These are phyloP conservation scores for Quercus ilex DNA, from an alignment of 306 rosid species.

Conservation along the genomic window DNA sequence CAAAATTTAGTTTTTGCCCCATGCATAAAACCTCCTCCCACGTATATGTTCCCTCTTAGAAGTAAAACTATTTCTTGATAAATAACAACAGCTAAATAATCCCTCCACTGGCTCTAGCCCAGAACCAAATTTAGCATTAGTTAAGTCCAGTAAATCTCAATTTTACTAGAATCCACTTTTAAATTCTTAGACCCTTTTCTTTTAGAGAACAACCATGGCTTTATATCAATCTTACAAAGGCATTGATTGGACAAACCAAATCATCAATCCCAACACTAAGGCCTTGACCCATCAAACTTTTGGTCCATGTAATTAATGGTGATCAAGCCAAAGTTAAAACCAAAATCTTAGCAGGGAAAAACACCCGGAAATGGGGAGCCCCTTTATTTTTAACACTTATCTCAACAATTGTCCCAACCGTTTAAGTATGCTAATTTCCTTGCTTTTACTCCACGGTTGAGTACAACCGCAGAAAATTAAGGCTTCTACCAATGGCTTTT, in stretches of 20 bases:
- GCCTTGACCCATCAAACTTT: slow-evolving; percentile 45
- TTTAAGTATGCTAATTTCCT: no score
- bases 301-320: slow-evolving; percentile 68
- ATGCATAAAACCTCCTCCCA: slow-evolving; percentile 55
- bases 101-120: slow-evolving; percentile 81
- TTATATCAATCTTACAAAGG: no score
- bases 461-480: no score
- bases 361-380: no score
- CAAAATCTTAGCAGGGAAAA: no score
- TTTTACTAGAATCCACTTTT: slow-evolving; percentile 51
- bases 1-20: slow-evolving; percentile 64
- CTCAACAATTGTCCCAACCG: no score
- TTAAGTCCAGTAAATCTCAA: slow-evolving; percentile 65
- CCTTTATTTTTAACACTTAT: no score
- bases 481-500: no score
- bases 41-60: slow-evolving; percentile 67
- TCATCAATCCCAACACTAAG: no score
- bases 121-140: slow-evolving; percentile 67
- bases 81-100: slow-evolving; percentile 49
- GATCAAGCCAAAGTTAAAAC: slow-evolving; percentile 34
- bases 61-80: slow-evolving; percentile 52
- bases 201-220: no score
- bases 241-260: no score
- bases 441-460: no score
- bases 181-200: slow-evolving; percentile 47